Conservation (phyloP, 768 basidiomycete genomes). For the Sarcomyxa edulis region DNA sequence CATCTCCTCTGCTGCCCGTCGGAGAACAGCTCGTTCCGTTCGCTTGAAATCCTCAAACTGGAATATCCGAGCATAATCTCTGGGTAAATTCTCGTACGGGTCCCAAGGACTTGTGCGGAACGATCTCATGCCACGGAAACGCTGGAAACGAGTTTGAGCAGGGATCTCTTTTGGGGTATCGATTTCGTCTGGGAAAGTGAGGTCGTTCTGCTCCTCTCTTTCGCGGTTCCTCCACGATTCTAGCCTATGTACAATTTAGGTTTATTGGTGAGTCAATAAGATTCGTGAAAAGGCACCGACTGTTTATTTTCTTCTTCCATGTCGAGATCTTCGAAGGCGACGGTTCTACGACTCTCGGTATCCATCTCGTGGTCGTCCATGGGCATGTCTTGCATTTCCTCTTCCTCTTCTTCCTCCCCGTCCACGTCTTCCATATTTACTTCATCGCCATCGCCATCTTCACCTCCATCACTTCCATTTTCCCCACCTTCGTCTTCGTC, state of each 20-base stretch:
- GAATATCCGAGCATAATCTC: slow-evolving; percentile 93
- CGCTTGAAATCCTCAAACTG: slow-evolving; percentile 93
- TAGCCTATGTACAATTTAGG: slow-evolving; percentile 38
- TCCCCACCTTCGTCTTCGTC: slow-evolving; percentile 52
- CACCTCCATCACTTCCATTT: slow-evolving; percentile 38
- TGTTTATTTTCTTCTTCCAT: slow-evolving; percentile 83
- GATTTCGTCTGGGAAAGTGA: slow-evolving; percentile 92
- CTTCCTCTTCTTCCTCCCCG: slow-evolving; percentile 60
- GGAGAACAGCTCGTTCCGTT: slow-evolving; percentile 68
- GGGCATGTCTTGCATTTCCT: slow-evolving; percentile 45
- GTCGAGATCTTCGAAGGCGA: slow-evolving; percentile 72
- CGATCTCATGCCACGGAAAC: slow-evolving; percentile 86
- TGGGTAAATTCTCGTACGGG: slow-evolving; percentile 90
- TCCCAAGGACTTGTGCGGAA: slow-evolving; percentile 98
- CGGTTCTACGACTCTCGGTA: slow-evolving; percentile 43
- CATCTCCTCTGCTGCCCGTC: slow-evolving; percentile 59
- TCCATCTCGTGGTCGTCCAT: slow-evolving; percentile 56
- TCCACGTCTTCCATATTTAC: slow-evolving; percentile 31
- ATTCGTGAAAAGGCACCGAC: slow-evolving; percentile 36
- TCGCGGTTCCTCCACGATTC: slow-evolving; percentile 64
- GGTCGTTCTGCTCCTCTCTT: slow-evolving; percentile 75
- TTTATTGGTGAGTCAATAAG: background rate
- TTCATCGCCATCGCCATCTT: slow-evolving; percentile 22
- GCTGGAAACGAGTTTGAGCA: slow-evolving; percentile 80
- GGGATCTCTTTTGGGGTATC: slow-evolving; percentile 87